Evolutionary conservation across 176 grass and related monocot genomes (phyloP).

Genomic region (Elymus sibiricus): DNA sequence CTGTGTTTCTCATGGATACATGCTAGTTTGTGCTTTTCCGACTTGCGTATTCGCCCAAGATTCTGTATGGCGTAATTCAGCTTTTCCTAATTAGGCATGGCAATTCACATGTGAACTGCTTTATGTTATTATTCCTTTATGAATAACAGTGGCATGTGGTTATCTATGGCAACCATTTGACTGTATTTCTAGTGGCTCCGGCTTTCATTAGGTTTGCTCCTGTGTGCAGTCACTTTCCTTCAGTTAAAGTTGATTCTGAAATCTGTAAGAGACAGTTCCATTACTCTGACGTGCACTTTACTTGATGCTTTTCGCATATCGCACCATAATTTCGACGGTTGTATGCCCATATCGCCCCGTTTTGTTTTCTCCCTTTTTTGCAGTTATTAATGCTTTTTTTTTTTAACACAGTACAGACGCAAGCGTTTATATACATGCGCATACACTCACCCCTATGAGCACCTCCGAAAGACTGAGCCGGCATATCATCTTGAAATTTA

Average conservation of each 20-base stretch:
- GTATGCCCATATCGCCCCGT: background rate
- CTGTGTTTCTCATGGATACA: background rate
- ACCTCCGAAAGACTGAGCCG: too few species aligned
- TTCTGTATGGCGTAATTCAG: background rate
- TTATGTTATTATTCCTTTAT: background rate
- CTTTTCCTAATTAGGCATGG: background rate
- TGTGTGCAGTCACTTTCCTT: background rate
- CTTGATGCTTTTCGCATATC: background rate
- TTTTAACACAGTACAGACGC: too few species aligned
- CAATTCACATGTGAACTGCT: background rate
- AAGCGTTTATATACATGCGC: too few species aligned
- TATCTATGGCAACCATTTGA: background rate
- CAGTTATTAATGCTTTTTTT: too few species aligned
- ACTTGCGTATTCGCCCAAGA: background rate
- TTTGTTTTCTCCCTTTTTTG: background rate
- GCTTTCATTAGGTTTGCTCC: constrained; percentile 14
- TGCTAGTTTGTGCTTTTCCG: background rate
- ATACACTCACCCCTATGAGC: too few species aligned
- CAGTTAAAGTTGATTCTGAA: background rate
- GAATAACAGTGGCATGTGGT: background rate
- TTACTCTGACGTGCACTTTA: background rate
- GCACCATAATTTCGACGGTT: background rate
- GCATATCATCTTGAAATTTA: too few species aligned
- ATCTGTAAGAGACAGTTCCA: background rate
- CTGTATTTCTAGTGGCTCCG: background rate